Percentiles rank a stretch among this genome's conserved stretches.
Conservation (phyloP, 225 moss, liverwort and hornwort genomes). For the Polytrichum formosum region DNA sequence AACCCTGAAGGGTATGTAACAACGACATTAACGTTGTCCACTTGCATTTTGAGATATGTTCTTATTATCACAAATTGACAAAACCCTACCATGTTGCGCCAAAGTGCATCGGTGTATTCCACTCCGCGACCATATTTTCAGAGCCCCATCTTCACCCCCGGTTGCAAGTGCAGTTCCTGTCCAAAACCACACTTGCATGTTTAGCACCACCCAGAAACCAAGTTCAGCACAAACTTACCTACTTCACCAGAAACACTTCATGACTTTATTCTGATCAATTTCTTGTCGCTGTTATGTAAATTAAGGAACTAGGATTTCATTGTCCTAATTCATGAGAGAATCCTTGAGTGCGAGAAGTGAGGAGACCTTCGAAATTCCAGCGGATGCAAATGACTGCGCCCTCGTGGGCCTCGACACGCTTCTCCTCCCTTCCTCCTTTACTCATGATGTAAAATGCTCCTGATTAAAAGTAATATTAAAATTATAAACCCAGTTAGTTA, state of each 20-base stretch:
- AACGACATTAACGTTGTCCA: neutral
- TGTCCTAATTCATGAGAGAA: neutral
- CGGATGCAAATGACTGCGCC: conserved; percentile 77
- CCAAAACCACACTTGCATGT: neutral
- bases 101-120: conserved; percentile 92
- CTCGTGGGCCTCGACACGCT: conserved; percentile 72
- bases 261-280: too few relatives aligned
- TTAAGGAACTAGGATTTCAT: neutral
- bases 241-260: too few relatives aligned
- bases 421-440: conserved; percentile 73
- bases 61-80: too few relatives aligned
- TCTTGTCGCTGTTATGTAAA: too few relatives aligned
- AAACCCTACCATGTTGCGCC: conserved; percentile 57
- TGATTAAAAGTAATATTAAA: conserved; percentile 4
- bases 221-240: too few relatives aligned
- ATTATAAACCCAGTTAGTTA: too few relatives aligned
- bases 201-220: too few relatives aligned
- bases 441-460: conserved; percentile 75
- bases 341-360: neutral
- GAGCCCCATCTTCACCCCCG: conserved; percentile 86
- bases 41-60: too few relatives aligned
- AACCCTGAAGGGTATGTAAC: neutral
- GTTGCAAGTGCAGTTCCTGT: conserved; percentile 88
- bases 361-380: conserved; percentile 86
- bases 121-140: conserved; percentile 83